A percentile compares a stretch with the other conserved stretches of the same genome.
Conservation (phyloP, 1,284 basidiomycete species). For the Blastosporella zonata region DNA sequence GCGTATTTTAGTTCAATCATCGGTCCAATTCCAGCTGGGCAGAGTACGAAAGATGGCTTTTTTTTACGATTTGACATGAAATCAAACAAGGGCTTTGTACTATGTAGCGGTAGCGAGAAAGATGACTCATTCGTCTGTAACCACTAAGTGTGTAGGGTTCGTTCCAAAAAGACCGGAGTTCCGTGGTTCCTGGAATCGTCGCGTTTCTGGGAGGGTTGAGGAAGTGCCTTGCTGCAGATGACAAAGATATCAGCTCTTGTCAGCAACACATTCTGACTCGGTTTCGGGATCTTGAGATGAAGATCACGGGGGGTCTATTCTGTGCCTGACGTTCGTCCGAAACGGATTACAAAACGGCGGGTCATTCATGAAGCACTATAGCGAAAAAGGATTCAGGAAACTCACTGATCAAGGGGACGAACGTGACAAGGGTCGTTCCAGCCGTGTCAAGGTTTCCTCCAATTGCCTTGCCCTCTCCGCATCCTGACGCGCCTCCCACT, state of each 20-base stretch:
- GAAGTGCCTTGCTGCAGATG: not conserved
- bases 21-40: not conserved
- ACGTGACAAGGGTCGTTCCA: slow-evolving; percentile 38
- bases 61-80: not conserved
- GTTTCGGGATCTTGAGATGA: not conserved
- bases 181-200: slow-evolving; percentile 8
- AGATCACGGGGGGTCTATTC: not conserved
- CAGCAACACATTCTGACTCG: slow-evolving; percentile 2
- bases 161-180: slow-evolving; percentile 1
- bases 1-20: slow-evolving; percentile 13
- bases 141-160: not conserved
- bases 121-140: slow-evolving; percentile 14
- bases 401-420: slow-evolving; percentile 9
- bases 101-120: slow-evolving; percentile 3
- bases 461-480: slow-evolving; percentile 49
- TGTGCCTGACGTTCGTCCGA: not conserved
- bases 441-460: slow-evolving; percentile 52
- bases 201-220: not conserved
- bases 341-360: too few species aligned
- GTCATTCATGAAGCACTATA: not conserved
- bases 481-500: slow-evolving; percentile 55
- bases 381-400: not conserved
- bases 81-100: slow-evolving; percentile 1
- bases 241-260: not conserved
- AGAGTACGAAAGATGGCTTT: not conserved